Percentiles rank a stretch among this genome's conserved stretches.
phyloP scores from a whole-genome alignment of 176 grass and related monocot genomes.

The Cenchrus americanus region DNA sequence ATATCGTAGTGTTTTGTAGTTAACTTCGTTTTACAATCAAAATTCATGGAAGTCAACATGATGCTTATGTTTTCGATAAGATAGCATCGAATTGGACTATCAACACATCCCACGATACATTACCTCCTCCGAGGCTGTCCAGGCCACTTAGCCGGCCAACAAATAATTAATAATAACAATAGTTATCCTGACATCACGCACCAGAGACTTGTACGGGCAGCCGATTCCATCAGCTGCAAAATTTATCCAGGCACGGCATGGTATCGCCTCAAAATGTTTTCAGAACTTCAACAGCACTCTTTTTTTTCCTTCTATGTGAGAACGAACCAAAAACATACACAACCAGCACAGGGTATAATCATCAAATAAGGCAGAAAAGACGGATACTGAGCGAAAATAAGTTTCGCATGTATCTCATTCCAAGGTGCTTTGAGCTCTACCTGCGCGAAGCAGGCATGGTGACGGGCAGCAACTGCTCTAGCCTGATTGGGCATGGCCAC shows the following conservation, averaged over 20 bases:
- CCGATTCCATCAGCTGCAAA: conserved; percentile 42
- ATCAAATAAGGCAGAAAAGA: conserved; percentile 26
- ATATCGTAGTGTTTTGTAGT: not conserved
- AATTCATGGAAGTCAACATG: not conserved
- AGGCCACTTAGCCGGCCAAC: conserved; percentile 10
- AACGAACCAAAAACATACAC: conserved; percentile 48
- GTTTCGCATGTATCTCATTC: conserved; percentile 13
- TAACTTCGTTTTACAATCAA: not conserved
- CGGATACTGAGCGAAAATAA: conserved; percentile 29
- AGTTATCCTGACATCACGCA: conserved; percentile 41
- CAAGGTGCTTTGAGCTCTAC: conserved; percentile 16
- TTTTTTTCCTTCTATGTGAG: conserved; percentile 43
- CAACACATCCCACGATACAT: conserved; percentile 33
- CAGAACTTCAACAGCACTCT: conserved; percentile 25
- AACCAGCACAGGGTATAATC: conserved; percentile 33
- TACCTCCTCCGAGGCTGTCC: conserved; percentile 4
- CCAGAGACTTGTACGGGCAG: conserved; percentile 15
- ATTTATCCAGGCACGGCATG: conserved; percentile 30
- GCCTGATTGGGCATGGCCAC: conserved; percentile 41
- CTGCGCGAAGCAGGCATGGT: not conserved
- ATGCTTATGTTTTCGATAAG: not conserved
- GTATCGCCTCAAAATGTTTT: conserved; percentile 26
- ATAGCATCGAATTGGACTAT: not conserved
- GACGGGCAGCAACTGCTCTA: conserved; percentile 37
- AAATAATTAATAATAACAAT: conserved; percentile 42